These are phyloP conservation scores for Terfezia claveryi DNA, from an alignment of 495 filamentous ascomycete species.

Conservation along the genomic window DNA sequence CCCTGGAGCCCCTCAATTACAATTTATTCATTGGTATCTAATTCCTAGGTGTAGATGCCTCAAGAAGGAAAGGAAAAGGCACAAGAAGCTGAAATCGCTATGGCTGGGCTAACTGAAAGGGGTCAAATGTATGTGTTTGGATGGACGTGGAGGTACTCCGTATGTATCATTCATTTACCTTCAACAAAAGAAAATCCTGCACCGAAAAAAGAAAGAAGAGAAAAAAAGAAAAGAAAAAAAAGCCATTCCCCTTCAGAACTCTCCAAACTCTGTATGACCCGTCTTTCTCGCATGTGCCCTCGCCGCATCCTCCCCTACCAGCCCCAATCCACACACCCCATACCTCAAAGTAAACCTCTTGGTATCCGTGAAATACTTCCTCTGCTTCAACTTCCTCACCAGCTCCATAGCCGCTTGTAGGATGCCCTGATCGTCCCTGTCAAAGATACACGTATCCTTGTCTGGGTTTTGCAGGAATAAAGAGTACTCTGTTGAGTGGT, in stretches of 20 bases:
- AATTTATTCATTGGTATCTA: too few relatives aligned
- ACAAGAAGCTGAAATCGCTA: too few relatives aligned
- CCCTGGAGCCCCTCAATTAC: too few relatives aligned
- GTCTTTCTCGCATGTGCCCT: slow-evolving; percentile 43
- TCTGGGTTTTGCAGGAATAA: slow-evolving; percentile 28
- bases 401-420: slow-evolving; percentile 47
- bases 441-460: slow-evolving; percentile 60
- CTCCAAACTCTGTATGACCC: slow-evolving; percentile 52
- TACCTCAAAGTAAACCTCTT: slow-evolving; percentile 63
- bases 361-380: slow-evolving; percentile 83
- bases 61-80: too few relatives aligned
- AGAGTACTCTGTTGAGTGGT: slow-evolving; percentile 32
- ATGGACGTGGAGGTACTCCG: too few relatives aligned
- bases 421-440: slow-evolving; percentile 42
- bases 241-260: slow-evolving; percentile 18
- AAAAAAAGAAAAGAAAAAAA: too few relatives aligned
- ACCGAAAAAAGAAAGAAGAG: too few relatives aligned
- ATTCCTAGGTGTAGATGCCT: too few relatives aligned
- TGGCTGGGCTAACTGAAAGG: too few relatives aligned
- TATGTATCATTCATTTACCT: too few relatives aligned
- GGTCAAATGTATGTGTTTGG: too few relatives aligned
- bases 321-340: slow-evolving; percentile 46
- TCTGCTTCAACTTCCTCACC: slow-evolving; percentile 41
- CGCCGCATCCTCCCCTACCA: slow-evolving; percentile 53
- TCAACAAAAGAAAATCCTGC: too few relatives aligned